Evolutionary conservation across 805 yeast genomes (phyloP).

Genomic region (Cyberlindnera maritima): DNA sequence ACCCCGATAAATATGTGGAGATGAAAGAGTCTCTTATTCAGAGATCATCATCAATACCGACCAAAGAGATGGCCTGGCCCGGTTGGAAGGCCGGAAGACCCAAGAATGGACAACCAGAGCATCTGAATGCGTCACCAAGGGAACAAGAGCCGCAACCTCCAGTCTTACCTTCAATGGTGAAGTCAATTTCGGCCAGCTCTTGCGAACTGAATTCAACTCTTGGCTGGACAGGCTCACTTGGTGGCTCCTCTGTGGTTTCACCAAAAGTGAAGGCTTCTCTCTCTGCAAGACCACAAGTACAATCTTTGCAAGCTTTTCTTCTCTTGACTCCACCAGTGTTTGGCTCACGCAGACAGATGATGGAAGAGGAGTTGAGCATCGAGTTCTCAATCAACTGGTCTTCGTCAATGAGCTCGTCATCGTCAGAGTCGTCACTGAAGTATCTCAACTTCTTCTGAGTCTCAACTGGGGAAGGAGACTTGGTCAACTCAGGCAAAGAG

Average conservation of each 20-base stretch:
- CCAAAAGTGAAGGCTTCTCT: constrained; percentile 62
- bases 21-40: constrained; percentile 25
- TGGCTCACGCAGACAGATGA: constrained; percentile 43
- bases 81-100: constrained; percentile 99
- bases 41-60: constrained; percentile 73
- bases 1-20: not conserved
- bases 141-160: constrained; percentile 98
- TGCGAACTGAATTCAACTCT: constrained; percentile 51
- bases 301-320: constrained; percentile 95
- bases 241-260: constrained; percentile 36
- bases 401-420: constrained; percentile 35
- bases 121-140: constrained; percentile 95
- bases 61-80: constrained; percentile 83
- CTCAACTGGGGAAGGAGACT: constrained; percentile 12
- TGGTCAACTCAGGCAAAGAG: constrained; percentile 21
- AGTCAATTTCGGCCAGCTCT: constrained; percentile 88
- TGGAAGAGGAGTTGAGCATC: constrained; percentile 36
- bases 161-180: constrained; percentile 93
- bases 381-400: constrained; percentile 35
- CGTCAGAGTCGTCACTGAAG: constrained; percentile 25
- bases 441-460: constrained; percentile 23
- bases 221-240: constrained; percentile 27
- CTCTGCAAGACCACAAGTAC: constrained; percentile 96
- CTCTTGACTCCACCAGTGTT: constrained; percentile 54
- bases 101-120: constrained; percentile 96